Conservation (phyloP, 148 eudicot genomes). For the Diospyros kaki region DNA sequence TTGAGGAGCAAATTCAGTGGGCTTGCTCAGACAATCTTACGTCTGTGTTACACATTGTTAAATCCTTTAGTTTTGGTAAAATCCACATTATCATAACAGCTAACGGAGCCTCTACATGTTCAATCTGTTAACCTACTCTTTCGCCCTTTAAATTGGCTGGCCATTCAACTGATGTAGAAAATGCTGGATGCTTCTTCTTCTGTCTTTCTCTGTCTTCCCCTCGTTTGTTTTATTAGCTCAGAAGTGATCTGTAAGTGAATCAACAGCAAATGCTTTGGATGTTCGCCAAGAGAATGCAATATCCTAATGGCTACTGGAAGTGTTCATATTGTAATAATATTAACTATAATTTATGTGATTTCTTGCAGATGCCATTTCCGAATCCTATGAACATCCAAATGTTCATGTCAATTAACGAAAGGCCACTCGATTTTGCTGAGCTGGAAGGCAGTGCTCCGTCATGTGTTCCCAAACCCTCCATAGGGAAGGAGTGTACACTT, state of each 20-base stretch:
- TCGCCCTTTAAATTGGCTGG: too few species aligned
- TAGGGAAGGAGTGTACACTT: background rate
- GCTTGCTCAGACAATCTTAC: background rate
- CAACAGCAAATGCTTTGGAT: background rate
- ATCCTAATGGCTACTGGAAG: background rate
- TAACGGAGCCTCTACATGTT: background rate
- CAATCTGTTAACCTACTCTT: background rate
- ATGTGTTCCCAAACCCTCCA: background rate
- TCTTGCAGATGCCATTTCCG: conserved; percentile 68
- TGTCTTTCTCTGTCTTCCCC: background rate
- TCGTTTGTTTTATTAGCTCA: background rate
- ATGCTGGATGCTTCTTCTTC: too few species aligned
- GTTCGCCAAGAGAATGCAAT: background rate
- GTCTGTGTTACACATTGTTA: background rate
- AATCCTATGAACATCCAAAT: conserved; percentile 29
- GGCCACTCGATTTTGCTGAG: background rate
- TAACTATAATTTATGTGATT: background rate
- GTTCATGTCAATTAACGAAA: background rate
- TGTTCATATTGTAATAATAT: background rate
- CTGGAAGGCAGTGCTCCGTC: background rate
- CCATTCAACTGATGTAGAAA: too few species aligned
- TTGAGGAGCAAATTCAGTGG: conserved; percentile 1
- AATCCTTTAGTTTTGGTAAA: background rate
- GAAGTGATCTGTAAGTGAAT: background rate
- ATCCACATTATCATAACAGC: background rate